A percentile compares a stretch with the other conserved stretches of the same genome.
phyloP scores from a whole-genome alignment of 306 rosid species.

The Quercus robur region DNA sequence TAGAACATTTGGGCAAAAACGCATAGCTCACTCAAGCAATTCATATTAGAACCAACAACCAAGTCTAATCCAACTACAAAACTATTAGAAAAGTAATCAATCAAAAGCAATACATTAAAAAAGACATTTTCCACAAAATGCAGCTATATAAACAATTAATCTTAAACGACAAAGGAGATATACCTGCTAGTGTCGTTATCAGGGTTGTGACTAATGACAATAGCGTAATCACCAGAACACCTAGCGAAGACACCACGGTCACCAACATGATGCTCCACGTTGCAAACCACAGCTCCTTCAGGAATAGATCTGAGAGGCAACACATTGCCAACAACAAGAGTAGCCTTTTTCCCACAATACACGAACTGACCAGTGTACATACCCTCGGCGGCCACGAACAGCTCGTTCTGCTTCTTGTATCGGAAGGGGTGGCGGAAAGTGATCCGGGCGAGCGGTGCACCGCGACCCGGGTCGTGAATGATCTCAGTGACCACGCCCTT shows the following conservation, averaged over 20 bases:
- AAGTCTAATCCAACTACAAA: neutral
- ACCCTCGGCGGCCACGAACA: constrained; percentile 42
- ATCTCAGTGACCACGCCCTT: constrained; percentile 39
- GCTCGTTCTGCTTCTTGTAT: constrained; percentile 43
- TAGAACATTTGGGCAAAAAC: too few relatives aligned
- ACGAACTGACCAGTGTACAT: constrained; percentile 39
- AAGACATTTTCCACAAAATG: neutral
- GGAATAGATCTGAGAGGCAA: constrained; percentile 42
- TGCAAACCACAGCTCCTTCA: constrained; percentile 45
- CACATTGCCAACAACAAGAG: constrained; percentile 37
- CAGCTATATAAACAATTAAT: neutral
- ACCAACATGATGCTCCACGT: constrained; percentile 46
- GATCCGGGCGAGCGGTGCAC: constrained; percentile 39
- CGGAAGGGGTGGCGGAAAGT: constrained; percentile 44
- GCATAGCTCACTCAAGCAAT: too few relatives aligned
- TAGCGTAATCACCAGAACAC: constrained; percentile 40
- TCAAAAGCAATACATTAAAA: neutral
- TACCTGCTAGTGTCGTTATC: constrained; percentile 47
- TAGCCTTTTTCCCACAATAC: constrained; percentile 42
- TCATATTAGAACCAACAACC: too few relatives aligned
- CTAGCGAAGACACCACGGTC: constrained; percentile 45
- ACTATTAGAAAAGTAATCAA: neutral
- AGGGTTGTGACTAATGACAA: constrained; percentile 42
- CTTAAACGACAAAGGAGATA: neutral
- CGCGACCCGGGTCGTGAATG: constrained; percentile 45